Percentiles rank a stretch among this genome's conserved stretches.
These are phyloP conservation scores for Fusarium abutilonis DNA, from an alignment of 2,329 filamentous ascomycete genomes.

Conservation along the genomic window DNA sequence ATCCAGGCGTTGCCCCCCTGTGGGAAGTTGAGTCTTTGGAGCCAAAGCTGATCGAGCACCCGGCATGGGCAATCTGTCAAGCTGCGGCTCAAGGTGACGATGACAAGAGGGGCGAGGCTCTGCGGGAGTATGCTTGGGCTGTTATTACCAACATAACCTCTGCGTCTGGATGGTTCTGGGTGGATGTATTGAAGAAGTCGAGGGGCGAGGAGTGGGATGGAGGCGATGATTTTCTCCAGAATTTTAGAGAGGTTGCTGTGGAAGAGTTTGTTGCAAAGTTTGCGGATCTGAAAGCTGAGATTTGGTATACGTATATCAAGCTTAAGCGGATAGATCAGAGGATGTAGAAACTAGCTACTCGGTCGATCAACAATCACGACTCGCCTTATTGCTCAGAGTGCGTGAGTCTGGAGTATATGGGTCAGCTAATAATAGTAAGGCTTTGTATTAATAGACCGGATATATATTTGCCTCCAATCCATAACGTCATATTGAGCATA, in stretches of 20 bases:
- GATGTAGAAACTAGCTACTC: neutral
- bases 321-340: neutral
- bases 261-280: neutral
- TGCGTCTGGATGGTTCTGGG: slow-evolving; percentile 15
- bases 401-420: too few relatives aligned
- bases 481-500: slow-evolving; percentile 23
- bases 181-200: slow-evolving; percentile 3
- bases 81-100: accelerated
- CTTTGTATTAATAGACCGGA: too few relatives aligned
- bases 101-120: neutral
- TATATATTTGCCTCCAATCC: too few relatives aligned
- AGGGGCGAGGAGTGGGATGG: slow-evolving; percentile 2
- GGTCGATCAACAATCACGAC: too few relatives aligned
- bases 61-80: neutral
- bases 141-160: neutral
- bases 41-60: slow-evolving; percentile 7
- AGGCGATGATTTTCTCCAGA: neutral
- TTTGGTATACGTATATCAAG: slow-evolving; percentile 14
- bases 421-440: too few relatives aligned
- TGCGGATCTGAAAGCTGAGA: neutral
- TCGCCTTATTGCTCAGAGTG: too few relatives aligned
- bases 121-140: neutral
- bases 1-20: neutral
- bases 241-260: neutral
- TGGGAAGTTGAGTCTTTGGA: slow-evolving; percentile 9